Evolutionary conservation across 2,329 filamentous ascomycete genomes (phyloP).

Genomic region (Microcera coccophila): DNA sequence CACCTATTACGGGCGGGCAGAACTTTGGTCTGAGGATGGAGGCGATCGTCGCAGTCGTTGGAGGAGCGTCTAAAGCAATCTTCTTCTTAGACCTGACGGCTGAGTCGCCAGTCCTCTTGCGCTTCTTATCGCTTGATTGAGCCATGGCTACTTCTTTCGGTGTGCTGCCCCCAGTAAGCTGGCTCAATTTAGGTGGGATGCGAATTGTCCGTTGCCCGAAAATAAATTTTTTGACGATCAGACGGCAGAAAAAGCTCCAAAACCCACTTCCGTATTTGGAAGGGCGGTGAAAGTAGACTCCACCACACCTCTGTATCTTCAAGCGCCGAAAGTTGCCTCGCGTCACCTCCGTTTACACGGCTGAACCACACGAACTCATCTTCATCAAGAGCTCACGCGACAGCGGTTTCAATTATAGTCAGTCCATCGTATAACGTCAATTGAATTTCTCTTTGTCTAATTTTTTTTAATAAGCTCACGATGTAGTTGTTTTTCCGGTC

Average conservation of each 20-base stretch:
- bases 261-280: conserved; percentile 26
- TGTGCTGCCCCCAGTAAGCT: conserved; percentile 7
- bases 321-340: too few species aligned
- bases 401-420: background rate
- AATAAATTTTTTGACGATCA: conserved; percentile 26
- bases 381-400: conserved; percentile 4
- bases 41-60: conserved; percentile 21
- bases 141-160: conserved; percentile 32
- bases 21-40: conserved; percentile 44
- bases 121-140: conserved; percentile 45
- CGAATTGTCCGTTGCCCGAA: conserved; percentile 17
- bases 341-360: background rate
- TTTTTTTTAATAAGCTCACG: conserved; percentile 24
- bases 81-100: conserved; percentile 48
- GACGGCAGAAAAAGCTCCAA: conserved; percentile 26
- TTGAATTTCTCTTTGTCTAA: conserved; percentile 20
- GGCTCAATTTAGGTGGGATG: conserved; percentile 23
- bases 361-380: conserved; percentile 1
- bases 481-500: too few species aligned
- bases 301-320: too few species aligned
- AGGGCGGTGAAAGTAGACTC: conserved; percentile 20
- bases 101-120: conserved; percentile 47
- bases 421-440: conserved; percentile 1
- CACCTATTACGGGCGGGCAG: conserved; percentile 55
- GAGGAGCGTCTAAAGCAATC: conserved; percentile 43